Evolutionary conservation across 352 stramenopile genomes (phyloP), one percentile per base, ranked within the genome.

Genomic region (Globisporangium canariense): DNA sequence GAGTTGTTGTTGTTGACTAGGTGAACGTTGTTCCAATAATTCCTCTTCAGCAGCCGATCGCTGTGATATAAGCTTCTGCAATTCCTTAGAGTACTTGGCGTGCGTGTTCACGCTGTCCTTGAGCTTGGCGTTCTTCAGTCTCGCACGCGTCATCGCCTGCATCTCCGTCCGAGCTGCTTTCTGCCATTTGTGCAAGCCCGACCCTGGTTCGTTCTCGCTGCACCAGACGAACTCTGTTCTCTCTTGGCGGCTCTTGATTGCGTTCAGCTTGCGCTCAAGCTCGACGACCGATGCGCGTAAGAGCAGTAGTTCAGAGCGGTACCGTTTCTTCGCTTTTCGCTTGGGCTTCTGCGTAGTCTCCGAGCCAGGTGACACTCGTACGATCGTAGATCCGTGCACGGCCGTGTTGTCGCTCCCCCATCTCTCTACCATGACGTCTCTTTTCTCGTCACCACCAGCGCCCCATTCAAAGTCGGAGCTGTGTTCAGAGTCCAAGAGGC

Each of bases 71-170:
- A 78, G 30, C 46, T 73, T 67, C 68, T 83, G 73, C 1, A 86
- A 74, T 51, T 68, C 77, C 30, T 63, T 65, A 0, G 73, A 68
- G 11, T 85, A 51, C 3, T 70, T 66, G 30, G 79, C 73, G 47
- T 87, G 74, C 2, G 59, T 74, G 45, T 83, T 66, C 34, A 83
- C 66, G 54, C 76, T 72, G 34, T 78, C 70, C 1, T 67, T 65
- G 43, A 87, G 65, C 60, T 83, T 83, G 1, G 60, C 41, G 52
- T 87, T 87, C 60, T 87, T 72, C 50, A 82, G 58, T 20, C 77
- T 69, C 2, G 75, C 65, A 43, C 73, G 75, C 1, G 68, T 54
- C 46, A 73, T 75, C 38, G 74, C 72, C 16, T 75, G 68, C 22
- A 63, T 60, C 52, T 84, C 76, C 2, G 69, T 62, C 62, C 73